These are phyloP conservation scores for Solanum raphanifolium DNA, from an alignment of 257 asterid genomes.

Conservation along the genomic window DNA sequence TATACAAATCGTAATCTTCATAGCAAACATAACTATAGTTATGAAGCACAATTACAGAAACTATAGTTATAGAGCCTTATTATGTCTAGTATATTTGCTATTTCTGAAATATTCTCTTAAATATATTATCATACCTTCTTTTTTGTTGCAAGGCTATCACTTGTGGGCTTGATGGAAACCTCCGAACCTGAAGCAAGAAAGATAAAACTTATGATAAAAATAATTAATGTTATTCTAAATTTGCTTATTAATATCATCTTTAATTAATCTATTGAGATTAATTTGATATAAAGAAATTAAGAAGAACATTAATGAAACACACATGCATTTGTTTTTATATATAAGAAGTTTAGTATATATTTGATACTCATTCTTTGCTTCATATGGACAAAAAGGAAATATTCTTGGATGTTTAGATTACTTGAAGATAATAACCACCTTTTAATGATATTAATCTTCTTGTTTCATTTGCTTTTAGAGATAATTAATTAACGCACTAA, in stretches of 20 bases:
- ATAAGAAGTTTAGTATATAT: background rate
- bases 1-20: background rate
- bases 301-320: background rate
- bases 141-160: background rate
- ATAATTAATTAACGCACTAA: background rate
- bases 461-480: background rate
- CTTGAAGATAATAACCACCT: background rate
- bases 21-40: background rate
- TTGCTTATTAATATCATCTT: background rate
- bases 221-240: background rate
- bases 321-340: background rate
- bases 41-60: background rate
- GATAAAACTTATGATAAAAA: background rate
- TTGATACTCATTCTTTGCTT: constrained; percentile 17
- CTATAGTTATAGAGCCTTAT: background rate
- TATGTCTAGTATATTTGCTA: background rate
- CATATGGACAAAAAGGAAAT: background rate
- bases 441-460: background rate
- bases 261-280: background rate
- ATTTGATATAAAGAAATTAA: background rate
- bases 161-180: constrained; percentile 1
- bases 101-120: too few species aligned
- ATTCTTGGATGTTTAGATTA: background rate
- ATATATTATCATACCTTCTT: background rate
- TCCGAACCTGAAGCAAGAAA: constrained; percentile 2